Evolutionary conservation across 257 asterid species (phyloP).

Genomic region (Orobanche coerulescens): DNA sequence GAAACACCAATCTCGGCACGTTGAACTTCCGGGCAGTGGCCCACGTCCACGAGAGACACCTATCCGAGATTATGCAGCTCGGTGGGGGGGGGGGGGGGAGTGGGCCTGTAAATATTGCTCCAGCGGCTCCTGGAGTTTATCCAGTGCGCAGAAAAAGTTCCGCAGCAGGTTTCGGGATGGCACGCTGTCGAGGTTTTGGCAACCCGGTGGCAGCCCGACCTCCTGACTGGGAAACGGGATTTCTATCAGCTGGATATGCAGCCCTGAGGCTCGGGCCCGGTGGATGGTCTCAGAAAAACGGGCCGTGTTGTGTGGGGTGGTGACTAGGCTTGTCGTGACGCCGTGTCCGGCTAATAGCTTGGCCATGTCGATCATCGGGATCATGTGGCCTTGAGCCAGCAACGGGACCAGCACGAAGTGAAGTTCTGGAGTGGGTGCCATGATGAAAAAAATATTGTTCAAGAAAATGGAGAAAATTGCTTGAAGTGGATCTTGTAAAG

Average conservation of each 20-base stretch:
- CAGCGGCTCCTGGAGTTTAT: slow-evolving; percentile 38
- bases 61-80: slow-evolving; percentile 76
- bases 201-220: slow-evolving; percentile 55
- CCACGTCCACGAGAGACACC: slow-evolving; percentile 61
- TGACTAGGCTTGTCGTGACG: slow-evolving; percentile 40
- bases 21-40: slow-evolving; percentile 36
- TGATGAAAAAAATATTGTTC: not conserved
- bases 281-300: slow-evolving; percentile 32
- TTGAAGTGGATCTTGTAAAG: slow-evolving; percentile 9
- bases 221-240: slow-evolving; percentile 56
- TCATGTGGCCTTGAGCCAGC: slow-evolving; percentile 70
- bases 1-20: slow-evolving; percentile 57
- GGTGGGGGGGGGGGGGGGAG: slow-evolving; percentile 38
- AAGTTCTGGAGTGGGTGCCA: slow-evolving; percentile 6
- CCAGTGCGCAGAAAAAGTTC: slow-evolving; percentile 42
- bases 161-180: slow-evolving; percentile 49
- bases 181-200: slow-evolving; percentile 70
- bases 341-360: slow-evolving; percentile 50
- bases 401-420: slow-evolving; percentile 64
- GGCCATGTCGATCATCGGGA: slow-evolving; percentile 78
- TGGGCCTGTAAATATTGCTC: slow-evolving; percentile 29
- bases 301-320: slow-evolving; percentile 53
- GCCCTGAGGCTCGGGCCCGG: slow-evolving; percentile 40
- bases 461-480: not conserved
- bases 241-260: slow-evolving; percentile 32